Base-by-base conservation (phyloP, 2,329 filamentous ascomycete species). In the Fusarium ambrosium region DNA sequence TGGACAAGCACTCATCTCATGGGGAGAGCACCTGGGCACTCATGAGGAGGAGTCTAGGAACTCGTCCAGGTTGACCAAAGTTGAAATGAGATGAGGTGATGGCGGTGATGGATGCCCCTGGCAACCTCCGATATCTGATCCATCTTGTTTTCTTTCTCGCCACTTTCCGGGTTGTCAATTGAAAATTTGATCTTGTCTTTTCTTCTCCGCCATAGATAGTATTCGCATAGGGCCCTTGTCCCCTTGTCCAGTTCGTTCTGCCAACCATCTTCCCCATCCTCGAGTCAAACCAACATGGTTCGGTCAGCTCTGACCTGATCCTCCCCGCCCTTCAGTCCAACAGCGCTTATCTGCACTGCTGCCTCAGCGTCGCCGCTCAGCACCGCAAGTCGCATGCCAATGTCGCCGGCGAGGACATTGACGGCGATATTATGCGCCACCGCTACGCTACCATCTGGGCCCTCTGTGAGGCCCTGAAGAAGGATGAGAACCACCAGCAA, bases 261-360 rank as follows among this genome's bases (percentile, higher is more conserved):
- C 94, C 94, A 53, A 92, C 94, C 72, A 93, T 98, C 81, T 98
- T 98, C 84, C 97, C 97, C 16, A 93, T 98, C 64, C 89, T 98
- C 37, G 95, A 98, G 84, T 92, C 92, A 45, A 97, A 97, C 82
- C 95, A 97, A 81, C 94, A 94, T 78, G 95, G 95, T 43, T 94
- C 93, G 2, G 92, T 95, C 41, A 91, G 92, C 71, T 92, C 94
- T 3, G 93, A 97, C 78, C 90, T 97, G 71, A 93, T 98, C 76
- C 89, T 98, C 18, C 95, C 94, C 6, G 94, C 96, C 9, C 88
- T 99, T 37, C 94, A 97, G 82, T 93, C 90, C 78, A 99, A 98
- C 89, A 95, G 94, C 83, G 93, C 92, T 76, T 99, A 98, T 83
- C 89, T 98, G 36, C 95, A 98, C 87, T 98, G 95, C 86, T 98